Evolutionary conservation across 176 grass and related monocot genomes (phyloP), one percentile per base, ranked within the genome.

Genomic region (Eleusine indica): DNA sequence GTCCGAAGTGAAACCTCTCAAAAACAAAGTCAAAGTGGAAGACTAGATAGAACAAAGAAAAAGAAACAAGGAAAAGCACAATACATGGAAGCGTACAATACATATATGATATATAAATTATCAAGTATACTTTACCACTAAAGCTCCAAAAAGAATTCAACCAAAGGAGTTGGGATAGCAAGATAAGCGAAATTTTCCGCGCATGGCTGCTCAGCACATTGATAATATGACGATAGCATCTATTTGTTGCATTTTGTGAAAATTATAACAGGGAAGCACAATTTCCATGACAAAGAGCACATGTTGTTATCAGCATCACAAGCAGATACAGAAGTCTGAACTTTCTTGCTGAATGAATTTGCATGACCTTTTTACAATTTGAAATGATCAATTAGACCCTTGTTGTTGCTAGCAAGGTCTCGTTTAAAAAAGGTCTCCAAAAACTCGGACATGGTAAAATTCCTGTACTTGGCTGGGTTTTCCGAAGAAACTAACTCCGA

Each of bases 391-490:
- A 86, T 38, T n/a, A 97, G 80, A 60, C 79, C 78, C 73, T 76
- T 97, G 6, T 2, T 46, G 2, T 46, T 46, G 71, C 88, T 93
- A 2, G 43, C 46, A 63, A 97, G 88, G 57, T 93, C 88, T 29
- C 88, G 84, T 38, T 77, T 86, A 78, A 94, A 94, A 84, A 93
- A 97, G 37, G 82, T 35, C 22, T 82, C 86, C 16, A 93, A 67
- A 78, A 91, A 97, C 15, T 94, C 92, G 9, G 83, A 4, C 68
- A 92, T 78, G 11, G 81, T 97, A 80, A 97, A 94, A 66, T 78
- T 77, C 63, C 78, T 84, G 73, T 82, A 94, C 77, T 85, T 83
- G 8, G 84, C 29, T 39, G 78, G 88, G 66, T 82, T 94, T 79
- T 86, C 86, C 9, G 63, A 64, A 65, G 92, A 91, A 74, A 89